Conservation (phyloP, 495 filamentous ascomycete species). For the Aspergillus wentii region DNA sequence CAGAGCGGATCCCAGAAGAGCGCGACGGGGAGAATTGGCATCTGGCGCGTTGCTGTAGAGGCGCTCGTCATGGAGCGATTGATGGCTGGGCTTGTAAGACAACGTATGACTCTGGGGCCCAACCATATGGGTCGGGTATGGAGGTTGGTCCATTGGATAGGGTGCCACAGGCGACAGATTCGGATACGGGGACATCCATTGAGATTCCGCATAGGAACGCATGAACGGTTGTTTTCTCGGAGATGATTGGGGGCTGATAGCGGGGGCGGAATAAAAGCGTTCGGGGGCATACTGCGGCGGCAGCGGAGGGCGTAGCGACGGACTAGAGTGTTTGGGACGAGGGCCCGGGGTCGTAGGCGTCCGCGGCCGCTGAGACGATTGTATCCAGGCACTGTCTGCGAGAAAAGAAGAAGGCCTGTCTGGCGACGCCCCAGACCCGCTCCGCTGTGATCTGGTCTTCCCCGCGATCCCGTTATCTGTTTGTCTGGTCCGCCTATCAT, state of each 20-base stretch:
- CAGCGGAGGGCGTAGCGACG: slow-evolving; percentile 29
- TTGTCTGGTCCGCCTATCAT: slow-evolving; percentile 11
- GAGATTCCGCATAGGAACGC: slow-evolving; percentile 40
- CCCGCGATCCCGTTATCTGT: slow-evolving; percentile 6
- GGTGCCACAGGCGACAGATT: too few relatives aligned
- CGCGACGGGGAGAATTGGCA: slow-evolving; percentile 10
- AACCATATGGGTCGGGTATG: slow-evolving; percentile 24
- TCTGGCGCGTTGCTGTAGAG: slow-evolving; percentile 12
- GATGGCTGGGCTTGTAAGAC: slow-evolving; percentile 16
- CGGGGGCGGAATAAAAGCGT: slow-evolving; percentile 19
- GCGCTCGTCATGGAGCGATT: slow-evolving; percentile 13
- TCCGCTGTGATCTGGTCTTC: slow-evolving; percentile 20
- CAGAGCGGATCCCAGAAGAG: slow-evolving; percentile 14
- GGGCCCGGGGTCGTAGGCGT: slow-evolving; percentile 36
- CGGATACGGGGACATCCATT: slow-evolving; percentile 43
- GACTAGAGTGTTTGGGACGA: slow-evolving; percentile 26
- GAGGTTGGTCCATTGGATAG: slow-evolving; percentile 22
- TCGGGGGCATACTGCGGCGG: slow-evolving; percentile 24
- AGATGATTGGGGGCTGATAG: slow-evolving; percentile 24
- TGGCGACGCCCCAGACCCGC: slow-evolving; percentile 18
- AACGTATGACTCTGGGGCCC: slow-evolving; percentile 12
- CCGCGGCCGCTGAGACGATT: slow-evolving; percentile 27
- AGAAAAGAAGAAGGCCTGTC: slow-evolving; percentile 1
- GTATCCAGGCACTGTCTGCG: slow-evolving; percentile 3
- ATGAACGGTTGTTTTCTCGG: slow-evolving; percentile 18